Percentiles rank a stretch among this genome's conserved stretches.
These are phyloP conservation scores for Paragyromitra xinjiangensis DNA, from an alignment of 495 filamentous ascomycete genomes.

Conservation along the genomic window DNA sequence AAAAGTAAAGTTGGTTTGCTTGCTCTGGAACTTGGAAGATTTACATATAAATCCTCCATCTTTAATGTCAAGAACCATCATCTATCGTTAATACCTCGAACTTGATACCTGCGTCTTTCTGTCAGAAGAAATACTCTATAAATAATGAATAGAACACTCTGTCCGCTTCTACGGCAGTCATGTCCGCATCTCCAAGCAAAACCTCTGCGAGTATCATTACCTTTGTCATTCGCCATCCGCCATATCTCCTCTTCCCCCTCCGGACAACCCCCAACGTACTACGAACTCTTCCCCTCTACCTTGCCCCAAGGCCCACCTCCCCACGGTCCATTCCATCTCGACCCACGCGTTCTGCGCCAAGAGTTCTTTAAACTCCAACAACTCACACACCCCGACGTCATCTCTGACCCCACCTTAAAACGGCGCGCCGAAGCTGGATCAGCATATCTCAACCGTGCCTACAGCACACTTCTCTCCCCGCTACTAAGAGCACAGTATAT, in stretches of 20 bases:
- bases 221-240: neutral
- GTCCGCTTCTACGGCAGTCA: neutral
- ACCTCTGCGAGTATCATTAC: neutral
- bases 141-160: neutral
- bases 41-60: neutral
- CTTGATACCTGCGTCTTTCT: neutral
- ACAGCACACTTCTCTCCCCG: slow-evolving; percentile 79
- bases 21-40: neutral
- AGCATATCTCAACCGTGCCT: slow-evolving; percentile 85
- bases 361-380: slow-evolving; percentile 89
- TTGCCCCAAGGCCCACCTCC: slow-evolving; percentile 85
- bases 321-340: slow-evolving; percentile 74
- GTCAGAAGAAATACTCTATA: neutral
- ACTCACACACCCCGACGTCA: slow-evolving; percentile 82
- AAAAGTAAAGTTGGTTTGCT: neutral
- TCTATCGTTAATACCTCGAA: neutral
- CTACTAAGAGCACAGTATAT: slow-evolving; percentile 86
- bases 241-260: neutral
- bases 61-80: neutral
- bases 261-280: slow-evolving; percentile 65
- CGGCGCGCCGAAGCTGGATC: slow-evolving; percentile 74
- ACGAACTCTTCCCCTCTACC: slow-evolving; percentile 86
- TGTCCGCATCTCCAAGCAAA: neutral
- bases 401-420: slow-evolving; percentile 61
- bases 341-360: slow-evolving; percentile 71